Evolutionary conservation across 768 basidiomycete genomes (phyloP).

Genomic region (Lactarius hatsudake): DNA sequence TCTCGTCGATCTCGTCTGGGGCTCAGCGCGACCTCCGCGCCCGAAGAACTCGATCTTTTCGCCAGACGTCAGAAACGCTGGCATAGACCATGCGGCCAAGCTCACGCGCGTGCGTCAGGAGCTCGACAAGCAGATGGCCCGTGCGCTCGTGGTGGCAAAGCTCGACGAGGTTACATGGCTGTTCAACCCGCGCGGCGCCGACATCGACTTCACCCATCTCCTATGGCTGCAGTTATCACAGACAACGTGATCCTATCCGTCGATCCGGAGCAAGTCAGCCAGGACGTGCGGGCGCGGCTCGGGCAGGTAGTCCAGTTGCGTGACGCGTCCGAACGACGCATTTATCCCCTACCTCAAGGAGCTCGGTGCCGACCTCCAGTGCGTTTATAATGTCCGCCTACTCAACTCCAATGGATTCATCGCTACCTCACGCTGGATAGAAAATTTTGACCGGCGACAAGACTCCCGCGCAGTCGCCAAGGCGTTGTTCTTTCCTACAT

Average conservation of each 20-base stretch:
- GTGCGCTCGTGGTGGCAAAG: conserved; percentile 74
- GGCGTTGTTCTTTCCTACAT: conserved; percentile 73
- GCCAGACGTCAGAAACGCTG: conserved; percentile 72
- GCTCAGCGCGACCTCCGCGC: conserved; percentile 56
- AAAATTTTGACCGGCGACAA: conserved; percentile 75
- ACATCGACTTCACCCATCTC: conserved; percentile 93
- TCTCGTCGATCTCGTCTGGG: conserved; percentile 80
- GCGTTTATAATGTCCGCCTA: neutral
- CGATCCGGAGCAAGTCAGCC: conserved; percentile 47
- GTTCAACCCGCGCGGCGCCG: conserved; percentile 87
- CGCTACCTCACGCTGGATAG: conserved; percentile 34
- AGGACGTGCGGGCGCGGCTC: conserved; percentile 53
- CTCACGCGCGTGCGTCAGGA: conserved; percentile 65
- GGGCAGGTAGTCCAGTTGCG: conserved; percentile 29
- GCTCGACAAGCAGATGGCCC: conserved; percentile 54
- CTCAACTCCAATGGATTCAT: neutral
- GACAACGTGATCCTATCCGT: conserved; percentile 65
- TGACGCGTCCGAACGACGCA: conserved; percentile 60
- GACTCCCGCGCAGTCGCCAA: conserved; percentile 80
- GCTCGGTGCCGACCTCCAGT: conserved; percentile 38
- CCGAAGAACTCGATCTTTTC: conserved; percentile 66
- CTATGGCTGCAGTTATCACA: conserved; percentile 71
- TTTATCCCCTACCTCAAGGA: conserved; percentile 64
- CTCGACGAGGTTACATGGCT: conserved; percentile 95
- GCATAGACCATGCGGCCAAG: conserved; percentile 65